These are phyloP conservation scores for Epichloe brachyelytri DNA, from an alignment of 2,329 filamentous ascomycete species.

Conservation along the genomic window DNA sequence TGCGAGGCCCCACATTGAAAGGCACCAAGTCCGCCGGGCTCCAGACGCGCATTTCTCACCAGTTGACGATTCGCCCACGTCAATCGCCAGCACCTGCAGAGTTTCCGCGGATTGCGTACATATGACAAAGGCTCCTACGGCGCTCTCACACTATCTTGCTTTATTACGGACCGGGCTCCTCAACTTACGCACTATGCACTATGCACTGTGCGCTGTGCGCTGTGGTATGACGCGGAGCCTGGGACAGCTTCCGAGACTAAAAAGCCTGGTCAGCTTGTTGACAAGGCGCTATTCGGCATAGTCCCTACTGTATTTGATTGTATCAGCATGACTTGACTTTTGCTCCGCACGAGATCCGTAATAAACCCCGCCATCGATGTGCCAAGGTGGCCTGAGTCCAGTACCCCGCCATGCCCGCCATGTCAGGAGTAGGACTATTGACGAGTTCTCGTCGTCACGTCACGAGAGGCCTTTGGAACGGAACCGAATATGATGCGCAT, in stretches of 20 bases:
- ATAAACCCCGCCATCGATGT: background rate
- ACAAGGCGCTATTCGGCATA: background rate
- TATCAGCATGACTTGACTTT: background rate
- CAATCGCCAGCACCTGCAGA: background rate
- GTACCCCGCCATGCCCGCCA: background rate
- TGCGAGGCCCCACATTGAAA: background rate
- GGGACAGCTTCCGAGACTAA: too few species aligned
- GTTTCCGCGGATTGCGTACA: background rate
- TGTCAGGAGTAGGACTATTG: background rate
- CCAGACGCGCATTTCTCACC: too few species aligned
- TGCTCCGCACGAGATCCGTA: background rate
- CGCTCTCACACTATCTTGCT: too few species aligned
- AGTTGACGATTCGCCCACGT: background rate
- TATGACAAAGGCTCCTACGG: background rate
- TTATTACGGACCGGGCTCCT: too few species aligned
- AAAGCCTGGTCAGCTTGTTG: too few species aligned
- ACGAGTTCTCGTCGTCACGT: too few species aligned
- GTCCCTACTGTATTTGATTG: background rate
- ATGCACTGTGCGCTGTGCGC: background rate
- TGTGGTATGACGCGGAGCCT: too few species aligned
- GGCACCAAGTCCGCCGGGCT: too few species aligned
- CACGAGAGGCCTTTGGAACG: too few species aligned
- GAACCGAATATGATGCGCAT: too few species aligned
- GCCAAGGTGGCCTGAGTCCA: background rate
- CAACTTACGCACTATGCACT: background rate